A percentile compares a stretch with the other conserved stretches of the same genome.
Conservation (phyloP, 441 rosid genomes). For the Croton setiger region DNA sequence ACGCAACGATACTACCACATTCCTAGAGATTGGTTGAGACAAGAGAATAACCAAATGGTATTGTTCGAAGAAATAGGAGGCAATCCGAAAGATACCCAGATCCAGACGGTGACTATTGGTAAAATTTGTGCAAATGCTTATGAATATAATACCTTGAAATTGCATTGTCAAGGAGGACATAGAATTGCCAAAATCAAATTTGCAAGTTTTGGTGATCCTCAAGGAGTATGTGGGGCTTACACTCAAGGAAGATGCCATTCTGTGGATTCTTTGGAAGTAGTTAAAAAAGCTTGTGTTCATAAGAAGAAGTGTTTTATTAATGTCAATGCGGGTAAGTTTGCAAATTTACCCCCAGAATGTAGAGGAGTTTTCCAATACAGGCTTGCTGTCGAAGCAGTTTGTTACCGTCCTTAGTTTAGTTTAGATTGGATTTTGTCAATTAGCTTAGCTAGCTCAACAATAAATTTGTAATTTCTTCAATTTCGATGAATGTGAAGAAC, state of each 20-base stretch:
- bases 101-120: slow-evolving; percentile 37
- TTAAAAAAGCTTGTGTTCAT: slow-evolving; percentile 44
- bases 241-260: slow-evolving; percentile 31
- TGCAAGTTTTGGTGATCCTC: slow-evolving; percentile 57
- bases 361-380: slow-evolving; percentile 20
- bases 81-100: slow-evolving; percentile 39
- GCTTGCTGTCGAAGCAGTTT: slow-evolving; percentile 45
- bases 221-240: slow-evolving; percentile 51
- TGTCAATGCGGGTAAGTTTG: slow-evolving; percentile 35
- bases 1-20: slow-evolving; percentile 70
- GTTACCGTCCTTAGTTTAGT: background rate
- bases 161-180: slow-evolving; percentile 42
- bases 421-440: no score
- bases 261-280: background rate
- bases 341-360: slow-evolving; percentile 27
- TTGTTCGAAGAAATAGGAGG: slow-evolving; percentile 76
- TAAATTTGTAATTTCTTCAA: no score
- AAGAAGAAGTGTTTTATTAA: slow-evolving; percentile 36
- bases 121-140: slow-evolving; percentile 35
- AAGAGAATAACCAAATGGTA: slow-evolving; percentile 41
- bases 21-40: slow-evolving; percentile 48
- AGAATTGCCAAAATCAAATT: slow-evolving; percentile 34
- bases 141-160: slow-evolving; percentile 36
- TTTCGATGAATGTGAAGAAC: no score
- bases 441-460: no score